A percentile compares a stretch with the other conserved stretches of the same genome.
Conservation (phyloP, 2,329 filamentous ascomycete species). For the Fusarium newnesense region DNA sequence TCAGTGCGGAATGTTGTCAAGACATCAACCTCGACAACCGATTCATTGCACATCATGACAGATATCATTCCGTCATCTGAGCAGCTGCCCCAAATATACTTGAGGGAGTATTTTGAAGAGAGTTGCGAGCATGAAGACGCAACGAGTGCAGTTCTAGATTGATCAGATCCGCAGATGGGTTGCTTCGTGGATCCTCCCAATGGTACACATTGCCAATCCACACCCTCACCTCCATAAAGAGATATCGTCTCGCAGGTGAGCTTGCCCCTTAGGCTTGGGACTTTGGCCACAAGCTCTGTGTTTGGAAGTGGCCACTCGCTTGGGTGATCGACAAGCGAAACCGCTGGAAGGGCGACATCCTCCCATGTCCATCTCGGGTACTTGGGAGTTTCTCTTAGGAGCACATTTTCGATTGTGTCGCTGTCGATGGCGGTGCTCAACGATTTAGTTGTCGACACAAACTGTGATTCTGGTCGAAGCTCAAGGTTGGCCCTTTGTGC, state of each 20-base stretch:
- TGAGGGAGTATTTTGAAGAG: conserved; percentile 28
- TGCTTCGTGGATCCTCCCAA: conserved; percentile 28
- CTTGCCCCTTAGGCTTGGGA: conserved; percentile 30
- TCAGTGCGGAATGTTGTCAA: conserved; percentile 41
- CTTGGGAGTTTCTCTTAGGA: conserved; percentile 34
- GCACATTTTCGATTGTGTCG: conserved; percentile 29
- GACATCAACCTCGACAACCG: conserved; percentile 35
- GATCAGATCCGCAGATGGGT: conserved; percentile 27
- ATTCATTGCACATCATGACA: conserved; percentile 41
- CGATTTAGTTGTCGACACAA: conserved; percentile 37
- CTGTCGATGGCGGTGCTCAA: conserved; percentile 21
- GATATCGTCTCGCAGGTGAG: conserved; percentile 39
- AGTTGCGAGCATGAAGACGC: conserved; percentile 39
- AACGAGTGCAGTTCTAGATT: conserved; percentile 34
- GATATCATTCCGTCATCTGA: conserved; percentile 29
- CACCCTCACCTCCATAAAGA: conserved; percentile 22
- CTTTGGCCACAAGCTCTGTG: conserved; percentile 33
- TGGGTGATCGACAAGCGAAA: conserved; percentile 29
- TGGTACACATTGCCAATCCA: conserved; percentile 32
- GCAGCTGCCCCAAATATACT: conserved; percentile 45
- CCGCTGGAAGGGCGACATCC: conserved; percentile 38
- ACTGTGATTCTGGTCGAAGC: conserved; percentile 35
- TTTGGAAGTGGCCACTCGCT: conserved; percentile 39
- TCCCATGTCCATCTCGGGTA: conserved; percentile 44
- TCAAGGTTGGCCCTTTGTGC: conserved; percentile 33